phyloP scores from a whole-genome alignment of 495 filamentous ascomycete genomes.

The Penicillium bovifimosum region DNA sequence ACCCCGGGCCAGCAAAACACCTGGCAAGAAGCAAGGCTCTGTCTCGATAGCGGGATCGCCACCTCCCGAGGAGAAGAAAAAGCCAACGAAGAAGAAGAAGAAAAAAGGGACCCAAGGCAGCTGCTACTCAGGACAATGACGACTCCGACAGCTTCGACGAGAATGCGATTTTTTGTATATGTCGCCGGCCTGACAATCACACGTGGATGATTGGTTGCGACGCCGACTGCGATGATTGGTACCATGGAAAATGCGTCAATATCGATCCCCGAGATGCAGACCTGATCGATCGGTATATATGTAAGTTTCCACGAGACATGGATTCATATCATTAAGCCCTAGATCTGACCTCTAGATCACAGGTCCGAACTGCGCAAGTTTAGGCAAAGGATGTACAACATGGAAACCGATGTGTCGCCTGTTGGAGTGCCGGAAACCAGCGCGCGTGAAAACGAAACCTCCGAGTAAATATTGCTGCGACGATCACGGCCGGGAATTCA shows the following conservation, averaged over 20 bases:
- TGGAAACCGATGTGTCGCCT: slow-evolving; percentile 69
- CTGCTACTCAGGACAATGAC: slow-evolving; percentile 28
- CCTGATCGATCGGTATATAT: slow-evolving; percentile 66
- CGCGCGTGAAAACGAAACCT: slow-evolving; percentile 41
- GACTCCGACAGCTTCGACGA: slow-evolving; percentile 44
- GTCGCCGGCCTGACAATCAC: slow-evolving; percentile 64
- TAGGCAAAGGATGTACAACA: slow-evolving; percentile 51
- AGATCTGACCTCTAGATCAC: slow-evolving; percentile 8
- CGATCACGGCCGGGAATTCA: slow-evolving; percentile 56
- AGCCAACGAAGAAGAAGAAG: slow-evolving; percentile 21
- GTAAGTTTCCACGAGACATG: slow-evolving; percentile 30
- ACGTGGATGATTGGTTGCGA: slow-evolving; percentile 75
- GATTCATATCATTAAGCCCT: not conserved
- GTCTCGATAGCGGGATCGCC: slow-evolving; percentile 36
- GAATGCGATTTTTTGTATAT: slow-evolving; percentile 61
- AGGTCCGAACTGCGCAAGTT: slow-evolving; percentile 54
- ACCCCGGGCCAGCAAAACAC: slow-evolving; percentile 46
- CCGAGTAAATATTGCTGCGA: slow-evolving; percentile 67
- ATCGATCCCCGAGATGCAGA: slow-evolving; percentile 56
- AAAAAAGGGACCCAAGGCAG: slow-evolving; percentile 7
- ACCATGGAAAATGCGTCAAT: slow-evolving; percentile 62
- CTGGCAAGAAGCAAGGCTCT: slow-evolving; percentile 40
- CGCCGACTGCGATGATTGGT: slow-evolving; percentile 70
- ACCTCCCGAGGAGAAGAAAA: slow-evolving; percentile 37
- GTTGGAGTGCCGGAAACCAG: slow-evolving; percentile 55